Conservation (phyloP, 148 eudicot species). For the Rhododendron ovatum region DNA sequence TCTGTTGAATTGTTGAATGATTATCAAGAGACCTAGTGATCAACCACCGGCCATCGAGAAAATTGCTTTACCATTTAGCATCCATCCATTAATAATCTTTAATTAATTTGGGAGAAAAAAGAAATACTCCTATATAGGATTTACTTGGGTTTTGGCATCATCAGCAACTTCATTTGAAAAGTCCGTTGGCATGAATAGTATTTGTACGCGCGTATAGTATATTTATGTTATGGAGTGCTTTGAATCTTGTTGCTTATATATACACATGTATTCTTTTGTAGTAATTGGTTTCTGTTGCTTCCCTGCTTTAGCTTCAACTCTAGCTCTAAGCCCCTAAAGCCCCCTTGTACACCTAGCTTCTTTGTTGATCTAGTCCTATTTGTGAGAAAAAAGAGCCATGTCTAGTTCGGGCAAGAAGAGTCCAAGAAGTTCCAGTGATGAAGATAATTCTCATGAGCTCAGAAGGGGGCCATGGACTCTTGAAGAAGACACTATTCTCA, state of each 20-base stretch:
- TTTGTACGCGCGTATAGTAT: background rate
- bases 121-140: background rate
- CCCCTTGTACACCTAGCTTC: background rate
- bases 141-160: background rate
- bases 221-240: background rate
- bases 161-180: background rate
- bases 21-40: background rate
- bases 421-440: background rate
- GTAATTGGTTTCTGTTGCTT: background rate
- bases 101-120: background rate
- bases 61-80: background rate
- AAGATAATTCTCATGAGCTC: slow-evolving; percentile 12
- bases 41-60: background rate
- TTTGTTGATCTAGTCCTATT: background rate
- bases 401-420: slow-evolving; percentile 1
- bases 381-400: background rate
- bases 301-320: background rate
- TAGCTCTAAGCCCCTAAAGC: background rate
- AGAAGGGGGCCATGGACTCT: slow-evolving; percentile 41
- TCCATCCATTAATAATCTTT: background rate
- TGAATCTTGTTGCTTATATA: background rate
- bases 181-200: background rate
- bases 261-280: too few species aligned
- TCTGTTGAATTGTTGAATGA: background rate
- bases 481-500: slow-evolving; percentile 39